Base-by-base conservation (phyloP, 108 stramenopile genomes). In the Skeletonema grethae region DNA sequence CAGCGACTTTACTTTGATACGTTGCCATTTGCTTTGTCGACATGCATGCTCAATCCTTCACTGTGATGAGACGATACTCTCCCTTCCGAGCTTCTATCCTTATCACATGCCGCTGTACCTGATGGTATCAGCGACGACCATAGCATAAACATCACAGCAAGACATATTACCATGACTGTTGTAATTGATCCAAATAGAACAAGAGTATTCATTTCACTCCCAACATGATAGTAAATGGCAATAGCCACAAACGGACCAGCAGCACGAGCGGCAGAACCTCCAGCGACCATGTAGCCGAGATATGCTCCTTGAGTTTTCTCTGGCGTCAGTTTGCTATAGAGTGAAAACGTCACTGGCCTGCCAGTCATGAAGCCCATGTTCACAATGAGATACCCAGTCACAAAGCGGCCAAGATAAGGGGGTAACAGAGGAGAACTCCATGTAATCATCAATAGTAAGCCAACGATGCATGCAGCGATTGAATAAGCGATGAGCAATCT, bases 291-390 rank as follows among this genome's bases (percentile, higher is more conserved):
- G 20, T 24, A 63, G 3, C 68, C 68, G 36, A 69, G 68, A 63
- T 69, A 69, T 5, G 24, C 11, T 39, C 68, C 61, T 69, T 69
- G 68, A 25, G 0, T 36, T n/a, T 69, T 41, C 20, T 62, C 25
- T 4, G 61, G 58, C 16, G 60, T 61, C 30, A 69, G 61, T 38
- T 69, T 69, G 11, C 59, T 61, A 61, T 69, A 69, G 20, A 69
- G 61, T 4, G 68, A 58, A 63, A 69, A 63, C 20, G 61, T 62
- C 24, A 69, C 68, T 11, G 68, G 61, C 10, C 68, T 25, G 10
- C 68, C 68, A 22, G 68, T 69, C 68, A 69, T 69, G 31, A 69
- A 69, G 4, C 68, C 68, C 11, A 61, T 61, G 38, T 69, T 69
- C 59, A 69, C 22, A 20, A 69, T 31, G 4, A 62, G 25, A 20